Base-by-base conservation (phyloP, 2,329 filamentous ascomycete species). In the Fusarium brevicatenulatum region DNA sequence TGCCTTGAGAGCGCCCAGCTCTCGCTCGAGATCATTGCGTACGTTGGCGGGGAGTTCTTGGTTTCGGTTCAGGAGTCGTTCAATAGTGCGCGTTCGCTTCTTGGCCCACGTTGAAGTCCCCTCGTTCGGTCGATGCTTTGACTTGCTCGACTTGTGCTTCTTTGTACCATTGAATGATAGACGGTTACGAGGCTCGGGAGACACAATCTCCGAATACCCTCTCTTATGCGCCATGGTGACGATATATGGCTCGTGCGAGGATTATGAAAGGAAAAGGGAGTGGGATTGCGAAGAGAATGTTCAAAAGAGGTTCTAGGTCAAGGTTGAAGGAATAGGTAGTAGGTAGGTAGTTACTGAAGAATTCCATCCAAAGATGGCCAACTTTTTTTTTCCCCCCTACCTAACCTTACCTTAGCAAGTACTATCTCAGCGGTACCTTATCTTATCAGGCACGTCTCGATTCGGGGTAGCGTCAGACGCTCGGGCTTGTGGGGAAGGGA, bases 11-110 rank as follows among this genome's bases (percentile, higher is more conserved):
- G 91, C 87, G 52, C 87, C 87, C 70, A 95, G 83, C 78, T 94
- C 93, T 62, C 92, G 87, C 82, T 95, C 91, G 67, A 93, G 87
- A 32, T 94, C 91, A 47, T 90, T 85, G 63, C 90, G 86, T 15
- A 92, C 87, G 77, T 91, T 87, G 36, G 91, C 91, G 1, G 93
- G 91, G 57, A 95, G 85, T 59, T 90, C 87, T 55, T 88, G 83
- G 18, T 88, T 86, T 68, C 88, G 86, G 52, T 88, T 85, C 39
- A 95, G 86, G 15, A 91, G 86, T 57, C 93, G 87, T 76, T 90
- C 88, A 62, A 95, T 89, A 58, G 91, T 90, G 60, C 93, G 88
- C 66, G 90, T 90, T 50, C 91, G 89, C 81, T 93, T 93, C 83
- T 93, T 95, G 57, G 93, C 86, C 77, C 88, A 88, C 78, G 89